Conservation (phyloP, 1,139 yeast genomes). For the Suhomyces panamericanus region DNA sequence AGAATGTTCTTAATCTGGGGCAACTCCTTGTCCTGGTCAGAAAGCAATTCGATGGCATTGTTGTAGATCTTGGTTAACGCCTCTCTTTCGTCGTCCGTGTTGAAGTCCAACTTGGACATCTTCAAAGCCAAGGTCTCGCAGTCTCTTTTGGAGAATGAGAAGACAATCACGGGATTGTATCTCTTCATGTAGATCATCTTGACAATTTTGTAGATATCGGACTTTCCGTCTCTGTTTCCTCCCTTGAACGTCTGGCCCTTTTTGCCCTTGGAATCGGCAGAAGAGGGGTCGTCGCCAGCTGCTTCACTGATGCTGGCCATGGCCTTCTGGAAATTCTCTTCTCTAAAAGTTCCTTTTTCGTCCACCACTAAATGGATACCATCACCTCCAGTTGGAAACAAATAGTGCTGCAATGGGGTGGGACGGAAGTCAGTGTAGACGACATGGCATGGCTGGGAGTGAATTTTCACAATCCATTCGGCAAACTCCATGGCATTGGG, state of each 20-base stretch:
- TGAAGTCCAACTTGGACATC: conserved; percentile 93
- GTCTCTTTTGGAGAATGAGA: conserved; percentile 93
- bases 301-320: conserved; percentile 89
- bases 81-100: conserved; percentile 87
- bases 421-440: conserved; percentile 99
- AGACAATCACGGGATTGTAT: conserved; percentile 96
- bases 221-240: conserved; percentile 77
- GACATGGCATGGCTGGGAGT: conserved; percentile 95
- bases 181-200: conserved; percentile 96
- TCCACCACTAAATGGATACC: conserved; percentile 97
- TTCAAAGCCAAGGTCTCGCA: conserved; percentile 92
- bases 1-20: conserved; percentile 92
- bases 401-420: conserved; percentile 94
- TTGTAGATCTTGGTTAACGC: conserved; percentile 84
- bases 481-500: conserved; percentile 99
- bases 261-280: conserved; percentile 59
- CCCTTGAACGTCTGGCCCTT: conserved; percentile 89
- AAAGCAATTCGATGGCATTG: conserved; percentile 83
- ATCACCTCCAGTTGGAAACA: conserved; percentile 96
- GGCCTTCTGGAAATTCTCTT: conserved; percentile 96
- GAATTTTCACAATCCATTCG: conserved; percentile 96
- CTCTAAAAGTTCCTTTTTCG: conserved; percentile 93
- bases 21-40: conserved; percentile 86
- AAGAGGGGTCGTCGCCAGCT: conserved; percentile 80
- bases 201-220: conserved; percentile 94